Evolutionary conservation across 1,284 basidiomycete species (phyloP), one percentile per base, ranked within the genome.

Genomic region (Fereydounia khargensis): DNA sequence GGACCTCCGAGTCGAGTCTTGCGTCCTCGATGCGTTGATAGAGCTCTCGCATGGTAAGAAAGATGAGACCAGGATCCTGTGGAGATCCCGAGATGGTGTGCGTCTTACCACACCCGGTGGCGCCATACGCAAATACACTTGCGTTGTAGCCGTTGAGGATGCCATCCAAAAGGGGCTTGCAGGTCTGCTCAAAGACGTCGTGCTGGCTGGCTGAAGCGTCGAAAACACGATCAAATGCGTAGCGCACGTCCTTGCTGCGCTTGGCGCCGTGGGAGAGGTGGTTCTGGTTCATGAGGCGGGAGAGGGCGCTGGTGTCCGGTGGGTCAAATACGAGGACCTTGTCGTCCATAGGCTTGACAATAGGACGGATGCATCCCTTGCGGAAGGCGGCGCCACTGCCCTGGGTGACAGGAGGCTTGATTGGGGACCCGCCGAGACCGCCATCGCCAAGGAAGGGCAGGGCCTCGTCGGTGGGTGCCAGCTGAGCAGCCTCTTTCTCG

Each of bases 81-180:
- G 56, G 53, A 4, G 67, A 70, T 21, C 73, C 73, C 28, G 64
- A 68, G 52, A 75, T 75, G 32, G 73, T 75, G 24, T 75, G 73
- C 14, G 73, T 75, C 42, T 75, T 75, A n/a, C 73, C 73, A 35
- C 73, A 75, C 3, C 73, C 73, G 0, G 73, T 75, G 2, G 73
- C 73, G 14, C 73, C 73, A 42, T 75, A 75, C 6, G 73, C 73
- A 44, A 75, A 75, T 6, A 75, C 73, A 48, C 56, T 73, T 13
- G 73, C 73, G 42, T 75, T 75, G 58, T 60, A 75, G 11, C 73
- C 73, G 25, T 65, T 69, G 33, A 75, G 44, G 13, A 75, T 40
- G 20, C 73, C 73, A 16, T 70, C 57, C 10, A 75, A 59, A 21
- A 75, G 44, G 0, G 70, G 71, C 40, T 68, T 65, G 35, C 64